Percentiles rank a stretch among this genome's conserved stretches.
phyloP scores from a whole-genome alignment of 2,329 filamentous ascomycete species.

The Boeremia lycopersici region DNA sequence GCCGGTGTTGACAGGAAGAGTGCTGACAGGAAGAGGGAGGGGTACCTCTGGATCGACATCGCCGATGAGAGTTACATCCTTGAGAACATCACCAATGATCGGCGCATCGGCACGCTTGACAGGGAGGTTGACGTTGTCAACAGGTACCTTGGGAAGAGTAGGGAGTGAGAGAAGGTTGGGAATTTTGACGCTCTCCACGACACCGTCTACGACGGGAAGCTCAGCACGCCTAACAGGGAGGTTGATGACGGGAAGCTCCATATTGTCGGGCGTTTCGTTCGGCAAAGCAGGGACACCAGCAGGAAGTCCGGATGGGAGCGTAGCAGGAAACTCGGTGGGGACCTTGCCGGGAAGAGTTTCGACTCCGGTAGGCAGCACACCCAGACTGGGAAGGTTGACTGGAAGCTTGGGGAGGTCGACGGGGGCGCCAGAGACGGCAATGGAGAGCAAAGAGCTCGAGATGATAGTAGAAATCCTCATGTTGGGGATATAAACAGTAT shows the following conservation, averaged over 20 bases:
- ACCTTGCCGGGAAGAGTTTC: not conserved
- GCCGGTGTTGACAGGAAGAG: not conserved
- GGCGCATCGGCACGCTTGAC: not conserved
- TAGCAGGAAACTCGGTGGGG: not conserved
- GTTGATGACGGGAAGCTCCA: not conserved
- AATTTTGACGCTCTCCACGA: not conserved
- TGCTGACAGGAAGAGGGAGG: not conserved
- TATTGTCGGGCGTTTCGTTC: not conserved
- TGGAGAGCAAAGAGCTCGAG: constrained; percentile 13
- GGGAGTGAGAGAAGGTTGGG: not conserved
- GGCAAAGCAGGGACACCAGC: not conserved
- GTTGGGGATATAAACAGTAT: constrained; percentile 5
- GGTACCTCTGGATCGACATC: not conserved
- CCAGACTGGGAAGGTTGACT: not conserved
- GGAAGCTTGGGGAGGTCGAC: constrained; percentile 6
- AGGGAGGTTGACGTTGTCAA: not conserved
- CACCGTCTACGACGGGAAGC: constrained; percentile 2
- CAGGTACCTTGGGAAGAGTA: not conserved
- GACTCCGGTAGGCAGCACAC: not conserved
- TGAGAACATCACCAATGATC: not conserved
- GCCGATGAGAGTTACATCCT: not conserved
- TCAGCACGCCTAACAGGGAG: not conserved
- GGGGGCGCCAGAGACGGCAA: constrained; percentile 10
- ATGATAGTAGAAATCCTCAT: constrained; percentile 11
- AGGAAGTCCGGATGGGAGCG: not conserved